Evolutionary conservation across 805 yeast genomes (phyloP).

Genomic region (Sungouiozyma intestinalis): DNA sequence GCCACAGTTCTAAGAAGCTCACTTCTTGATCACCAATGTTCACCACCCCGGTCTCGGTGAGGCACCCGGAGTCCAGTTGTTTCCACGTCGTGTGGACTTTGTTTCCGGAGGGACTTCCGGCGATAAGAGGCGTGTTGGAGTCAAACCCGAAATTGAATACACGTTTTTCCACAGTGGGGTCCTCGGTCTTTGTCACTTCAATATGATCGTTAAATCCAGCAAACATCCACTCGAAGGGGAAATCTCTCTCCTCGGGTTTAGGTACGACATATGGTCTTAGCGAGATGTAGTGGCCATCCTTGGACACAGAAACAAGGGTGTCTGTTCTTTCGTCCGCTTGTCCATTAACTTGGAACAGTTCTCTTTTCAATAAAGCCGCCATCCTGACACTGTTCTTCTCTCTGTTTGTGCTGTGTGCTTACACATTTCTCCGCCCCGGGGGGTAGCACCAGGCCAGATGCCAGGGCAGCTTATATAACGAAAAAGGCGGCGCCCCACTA

Average conservation of each 20-base stretch:
- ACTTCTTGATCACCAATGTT: conserved; percentile 21
- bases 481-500: no score
- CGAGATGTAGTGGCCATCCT: conserved; percentile 28
- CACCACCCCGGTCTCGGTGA: conserved; percentile 27
- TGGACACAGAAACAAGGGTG: conserved; percentile 24
- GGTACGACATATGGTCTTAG: conserved; percentile 32
- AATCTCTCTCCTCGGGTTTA: conserved; percentile 25
- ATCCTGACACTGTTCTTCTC: no score
- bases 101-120: conserved; percentile 22
- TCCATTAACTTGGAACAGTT: conserved; percentile 22
- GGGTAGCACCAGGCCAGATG: no score
- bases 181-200: conserved; percentile 26
- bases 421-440: no score
- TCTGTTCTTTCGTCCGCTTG: conserved; percentile 23
- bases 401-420: no score
- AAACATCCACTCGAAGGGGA: conserved; percentile 50
- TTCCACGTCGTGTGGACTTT: conserved; percentile 23
- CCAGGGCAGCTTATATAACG: no score
- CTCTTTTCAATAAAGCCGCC: conserved; percentile 27
- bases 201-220: conserved; percentile 38
- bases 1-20: conserved; percentile 28
- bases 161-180: conserved; percentile 12
- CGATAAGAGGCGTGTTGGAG: conserved; percentile 19
- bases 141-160: conserved; percentile 25
- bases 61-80: conserved; percentile 25